Evolutionary conservation across 2,329 filamentous ascomycete species (phyloP).

Genomic region (Talaromyces albobiverticillius): DNA sequence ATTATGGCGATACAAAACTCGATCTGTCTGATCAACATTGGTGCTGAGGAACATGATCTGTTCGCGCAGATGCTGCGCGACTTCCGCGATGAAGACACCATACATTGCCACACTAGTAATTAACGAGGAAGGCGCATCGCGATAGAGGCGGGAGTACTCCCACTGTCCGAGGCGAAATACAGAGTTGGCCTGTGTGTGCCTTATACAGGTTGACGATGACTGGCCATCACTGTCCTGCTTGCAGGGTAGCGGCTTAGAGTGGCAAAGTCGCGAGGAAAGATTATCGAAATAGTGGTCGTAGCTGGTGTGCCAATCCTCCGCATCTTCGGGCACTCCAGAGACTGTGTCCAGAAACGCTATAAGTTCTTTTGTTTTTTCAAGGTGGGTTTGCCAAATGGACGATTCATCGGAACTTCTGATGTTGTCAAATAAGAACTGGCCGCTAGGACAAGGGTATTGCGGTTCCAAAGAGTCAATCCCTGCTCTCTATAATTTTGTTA

Average conservation of each 20-base stretch:
- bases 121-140: constrained; percentile 62
- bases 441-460: constrained; percentile 62
- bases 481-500: constrained; percentile 19
- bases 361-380: constrained; percentile 55
- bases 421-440: constrained; percentile 40
- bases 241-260: constrained; percentile 70
- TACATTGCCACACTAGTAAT: constrained; percentile 60
- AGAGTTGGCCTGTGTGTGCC: constrained; percentile 59
- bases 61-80: constrained; percentile 63
- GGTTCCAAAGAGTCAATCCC: constrained; percentile 72
- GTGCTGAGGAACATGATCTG: constrained; percentile 32
- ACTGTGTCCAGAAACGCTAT: constrained; percentile 63
- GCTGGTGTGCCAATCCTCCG: constrained; percentile 61
- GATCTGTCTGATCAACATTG: constrained; percentile 30
- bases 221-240: constrained; percentile 41
- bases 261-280: constrained; percentile 74
- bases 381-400: constrained; percentile 61
- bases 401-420: constrained; percentile 43
- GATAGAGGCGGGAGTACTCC: constrained; percentile 77
- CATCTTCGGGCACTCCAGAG: constrained; percentile 59
- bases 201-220: constrained; percentile 54
- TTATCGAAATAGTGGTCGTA: constrained; percentile 87
- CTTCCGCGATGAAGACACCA: constrained; percentile 72
- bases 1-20: constrained; percentile 66
- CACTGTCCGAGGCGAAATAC: constrained; percentile 76